Evolutionary conservation across 1,284 basidiomycete genomes (phyloP).

Genomic region (Ganoderma multipileum): DNA sequence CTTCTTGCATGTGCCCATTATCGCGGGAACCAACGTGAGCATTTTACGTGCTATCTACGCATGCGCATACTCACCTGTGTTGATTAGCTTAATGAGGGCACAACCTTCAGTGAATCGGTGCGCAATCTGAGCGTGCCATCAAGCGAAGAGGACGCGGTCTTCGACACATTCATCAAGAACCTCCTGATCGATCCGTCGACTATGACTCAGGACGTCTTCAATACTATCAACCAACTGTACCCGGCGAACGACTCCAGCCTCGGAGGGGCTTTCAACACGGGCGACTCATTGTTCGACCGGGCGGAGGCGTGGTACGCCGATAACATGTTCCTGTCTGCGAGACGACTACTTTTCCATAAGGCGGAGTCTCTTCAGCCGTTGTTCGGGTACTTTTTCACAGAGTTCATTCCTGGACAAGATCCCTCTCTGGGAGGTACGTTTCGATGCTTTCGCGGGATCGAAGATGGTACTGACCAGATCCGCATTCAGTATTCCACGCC

Average conservation of each 20-base stretch:
- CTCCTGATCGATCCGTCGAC: constrained; percentile 59
- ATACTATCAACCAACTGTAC: constrained; percentile 48
- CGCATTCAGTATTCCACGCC: constrained; percentile 53
- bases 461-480: not conserved
- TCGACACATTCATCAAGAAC: constrained; percentile 52
- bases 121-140: constrained; percentile 45
- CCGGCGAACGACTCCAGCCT: constrained; percentile 54
- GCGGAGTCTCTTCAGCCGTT: constrained; percentile 54
- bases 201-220: constrained; percentile 46
- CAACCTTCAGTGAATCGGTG: constrained; percentile 48
- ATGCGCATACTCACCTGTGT: constrained; percentile 8
- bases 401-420: constrained; percentile 58
- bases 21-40: constrained; percentile 61
- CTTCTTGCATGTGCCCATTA: constrained; percentile 60
- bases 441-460: not conserved
- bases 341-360: constrained; percentile 56
- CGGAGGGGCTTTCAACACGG: constrained; percentile 60
- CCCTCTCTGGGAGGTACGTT: constrained; percentile 48
- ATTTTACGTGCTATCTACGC: no score
- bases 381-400: constrained; percentile 61
- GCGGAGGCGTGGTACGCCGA: constrained; percentile 63
- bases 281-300: constrained; percentile 64
- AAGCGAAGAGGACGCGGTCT: constrained; percentile 46
- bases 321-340: constrained; percentile 58
- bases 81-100: constrained; percentile 60